Base-by-base conservation (phyloP, 169 alveolate genomes). In the Plasmodium billcollinsi region DNA sequence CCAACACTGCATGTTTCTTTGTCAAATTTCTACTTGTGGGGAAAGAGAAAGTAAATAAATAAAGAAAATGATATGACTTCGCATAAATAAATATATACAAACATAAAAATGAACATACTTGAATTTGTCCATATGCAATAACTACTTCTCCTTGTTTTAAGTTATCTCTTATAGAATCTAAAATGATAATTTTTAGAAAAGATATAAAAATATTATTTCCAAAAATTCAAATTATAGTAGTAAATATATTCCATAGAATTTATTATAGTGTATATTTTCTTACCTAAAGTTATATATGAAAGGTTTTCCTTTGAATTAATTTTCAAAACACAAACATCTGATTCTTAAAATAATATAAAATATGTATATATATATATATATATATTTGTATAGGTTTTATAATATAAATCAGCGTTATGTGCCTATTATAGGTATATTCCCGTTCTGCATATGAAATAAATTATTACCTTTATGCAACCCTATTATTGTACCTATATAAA, bases 61-160 rank as follows among this genome's bases (percentile, higher is more conserved):
- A 39, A 20, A 14, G 12, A 49, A 39, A 39, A 39, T 18, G 62
- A 71, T 4, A 62, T 58, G 15, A 39, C 9, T 39, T 5, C 5
- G 47, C 9, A 39, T 39, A 39, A 5, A 39, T 39, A 39, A 39
- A 2, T 18, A n/a, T 3, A 58, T 18, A 72, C 24, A 73, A 39
- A 39, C 29, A 74, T 24, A 39, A 61, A 74, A 26, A 66, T 26
- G 33, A 18, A 70, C 5, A 7, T 14, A 78, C 89, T 47, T 78
- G 89, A 65, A 78, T 78, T 67, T 78, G 89, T 26, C 89, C 89
- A 65, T 65, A 78, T n/a, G 89, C 54, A 58, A 78, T 67, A 65
- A 78, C 89, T 3, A 73, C 18, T 33, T 78, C 89, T 14, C 89
- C 89, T 24, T 43, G 89, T 61, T 52, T 78, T 59, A 78, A 45